These are phyloP conservation scores for Coemansia sp. DNA, from an alignment of 192 early-diverging fungal species.

Conservation along the genomic window DNA sequence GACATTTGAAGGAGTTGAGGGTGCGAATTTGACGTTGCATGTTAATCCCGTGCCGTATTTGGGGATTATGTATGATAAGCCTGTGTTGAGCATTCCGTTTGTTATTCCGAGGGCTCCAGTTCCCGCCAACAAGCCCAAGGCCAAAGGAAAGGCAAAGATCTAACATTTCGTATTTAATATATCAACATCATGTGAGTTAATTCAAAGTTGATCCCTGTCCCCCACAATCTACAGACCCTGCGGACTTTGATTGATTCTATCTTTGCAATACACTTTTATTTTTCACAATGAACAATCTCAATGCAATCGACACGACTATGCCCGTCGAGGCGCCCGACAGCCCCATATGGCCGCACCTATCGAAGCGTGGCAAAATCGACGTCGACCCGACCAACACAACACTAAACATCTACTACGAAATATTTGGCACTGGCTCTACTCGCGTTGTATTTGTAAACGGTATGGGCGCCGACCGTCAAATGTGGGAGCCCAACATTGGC, in stretches of 20 bases:
- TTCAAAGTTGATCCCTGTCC: too few relatives aligned
- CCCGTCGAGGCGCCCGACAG: slow-evolving; percentile 44
- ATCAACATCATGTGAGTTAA: background rate
- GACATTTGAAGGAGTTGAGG: slow-evolving; percentile 37
- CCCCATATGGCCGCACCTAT: slow-evolving; percentile 34
- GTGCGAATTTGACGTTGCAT: slow-evolving; percentile 45
- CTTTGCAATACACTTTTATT: background rate
- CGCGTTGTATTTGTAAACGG: slow-evolving; percentile 45
- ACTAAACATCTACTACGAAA: slow-evolving; percentile 45
- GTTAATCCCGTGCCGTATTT: slow-evolving; percentile 53
- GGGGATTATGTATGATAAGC: slow-evolving; percentile 53
- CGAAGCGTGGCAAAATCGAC: slow-evolving; percentile 42
- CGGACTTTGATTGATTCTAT: background rate
- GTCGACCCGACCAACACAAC: slow-evolving; percentile 1
- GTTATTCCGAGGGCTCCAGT: slow-evolving; percentile 26
- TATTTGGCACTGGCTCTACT: slow-evolving; percentile 30
- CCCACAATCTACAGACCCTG: background rate
- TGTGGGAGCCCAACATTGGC: slow-evolving; percentile 53
- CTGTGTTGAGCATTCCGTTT: slow-evolving; percentile 33
- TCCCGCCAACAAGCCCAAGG: slow-evolving; percentile 1
- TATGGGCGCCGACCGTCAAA: slow-evolving; percentile 51
- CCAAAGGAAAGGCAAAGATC: background rate
- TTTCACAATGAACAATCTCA: slow-evolving; percentile 19
- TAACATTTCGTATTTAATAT: background rate
- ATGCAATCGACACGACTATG: slow-evolving; percentile 41